Evolutionary conservation across 2,329 filamentous ascomycete species (phyloP), one percentile per base, ranked within the genome.

Genomic region (Ilyonectria sp.): DNA sequence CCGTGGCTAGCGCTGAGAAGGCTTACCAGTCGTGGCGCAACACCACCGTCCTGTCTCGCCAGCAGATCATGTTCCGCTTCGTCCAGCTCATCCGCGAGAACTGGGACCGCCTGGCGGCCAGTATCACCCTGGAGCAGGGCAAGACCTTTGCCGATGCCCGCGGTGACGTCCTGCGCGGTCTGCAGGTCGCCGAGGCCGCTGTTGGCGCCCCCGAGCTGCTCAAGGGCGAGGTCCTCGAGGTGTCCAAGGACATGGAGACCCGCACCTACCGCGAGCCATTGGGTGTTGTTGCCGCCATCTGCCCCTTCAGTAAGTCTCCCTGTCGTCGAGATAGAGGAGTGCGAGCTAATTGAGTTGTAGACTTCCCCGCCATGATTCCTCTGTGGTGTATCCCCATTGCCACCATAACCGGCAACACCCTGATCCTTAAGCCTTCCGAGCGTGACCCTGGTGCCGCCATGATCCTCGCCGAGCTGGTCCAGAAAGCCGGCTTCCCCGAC

Each of bases 351-450:
- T n/a, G 6, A 3, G 31, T n/a, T 19, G 2, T 68, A 93, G 91
- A 96, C 86, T 96, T 96, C 83, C 93, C 93, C 49, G 93, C 93
- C 75, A 97, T 97, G 93, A 96, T 97, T 80, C 94, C 93, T 4
- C 87, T 97, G n/a, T 97, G 93, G 93, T 94, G 89, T 68, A 94
- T 97, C 69, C 94, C 93, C 44, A 93, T 96, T 74, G 93, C 93
- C 53, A 93, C 93, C 49, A 89, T 95, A 31, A 94, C 92, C 19
- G 93, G 93, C 59, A 97, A 97, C 85, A 95, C 93, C 15, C 85
- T 94, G 65, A 89, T 97, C 73, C 86, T 97, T 74, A 97, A 97
- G 87, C 93, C 93, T 10, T 95, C 93, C 1, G 93, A 97, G 84
- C 90, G 93, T 65, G 93, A 95, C 76, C 93, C 93, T 9, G 93